Percentiles rank a stretch among this genome's conserved stretches.
Conservation (phyloP, 2,329 filamentous ascomycete genomes). For the Calonectria pseudoreteaudii region DNA sequence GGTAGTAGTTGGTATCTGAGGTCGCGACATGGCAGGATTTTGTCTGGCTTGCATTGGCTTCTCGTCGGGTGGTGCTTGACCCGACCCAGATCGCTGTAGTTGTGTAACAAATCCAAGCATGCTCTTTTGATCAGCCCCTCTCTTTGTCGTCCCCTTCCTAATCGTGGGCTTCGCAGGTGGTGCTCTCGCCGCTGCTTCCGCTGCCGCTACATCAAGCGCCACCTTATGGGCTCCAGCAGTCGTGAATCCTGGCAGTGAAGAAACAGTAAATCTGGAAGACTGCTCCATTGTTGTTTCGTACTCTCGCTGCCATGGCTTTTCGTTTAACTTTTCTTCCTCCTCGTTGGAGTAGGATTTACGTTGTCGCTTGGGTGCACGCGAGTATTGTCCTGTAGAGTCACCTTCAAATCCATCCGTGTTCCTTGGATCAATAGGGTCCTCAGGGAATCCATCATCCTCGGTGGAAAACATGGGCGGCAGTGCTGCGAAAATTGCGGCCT, state of each 20-base stretch:
- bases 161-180: conserved; percentile 30
- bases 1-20: conserved; percentile 24
- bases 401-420: conserved; percentile 35
- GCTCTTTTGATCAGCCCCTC: conserved; percentile 54
- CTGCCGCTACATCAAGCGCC: conserved; percentile 44
- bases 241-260: conserved; percentile 70
- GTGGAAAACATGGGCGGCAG: conserved; percentile 65
- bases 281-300: conserved; percentile 74
- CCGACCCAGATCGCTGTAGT: conserved; percentile 34
- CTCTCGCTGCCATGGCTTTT: conserved; percentile 55
- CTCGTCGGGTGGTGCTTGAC: conserved; percentile 22
- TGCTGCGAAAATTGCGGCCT: conserved; percentile 64
- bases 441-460: conserved; percentile 77
- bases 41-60: conserved; percentile 39
- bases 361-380: conserved; percentile 45
- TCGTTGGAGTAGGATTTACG: conserved; percentile 36
- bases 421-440: conserved; percentile 66
- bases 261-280: conserved; percentile 68
- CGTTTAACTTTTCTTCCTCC: conserved; percentile 30
- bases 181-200: conserved; percentile 31
- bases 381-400: conserved; percentile 30
- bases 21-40: conserved; percentile 40
- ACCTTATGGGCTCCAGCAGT: conserved; percentile 68
- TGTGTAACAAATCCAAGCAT: conserved; percentile 55
- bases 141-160: conserved; percentile 46